Percentiles rank a stretch among this genome's conserved stretches.
Evolutionary conservation across 2,329 filamentous ascomycete genomes (phyloP).

Genomic region (Apiospora rasikravindrae): DNA sequence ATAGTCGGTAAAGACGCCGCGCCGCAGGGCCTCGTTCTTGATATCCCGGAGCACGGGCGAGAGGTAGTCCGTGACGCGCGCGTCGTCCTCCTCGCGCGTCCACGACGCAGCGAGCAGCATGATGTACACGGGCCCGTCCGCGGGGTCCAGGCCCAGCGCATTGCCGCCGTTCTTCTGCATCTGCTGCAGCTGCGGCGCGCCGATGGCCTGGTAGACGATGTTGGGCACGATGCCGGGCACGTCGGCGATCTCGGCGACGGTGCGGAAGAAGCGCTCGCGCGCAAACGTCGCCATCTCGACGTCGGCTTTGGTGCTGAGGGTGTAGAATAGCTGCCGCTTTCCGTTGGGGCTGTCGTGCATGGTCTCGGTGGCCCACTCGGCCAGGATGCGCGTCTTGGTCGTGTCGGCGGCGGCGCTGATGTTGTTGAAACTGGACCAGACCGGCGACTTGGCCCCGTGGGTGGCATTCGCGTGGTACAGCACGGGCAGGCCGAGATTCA

Average conservation of each 20-base stretch:
- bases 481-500: neutral
- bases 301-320: neutral
- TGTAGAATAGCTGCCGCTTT: constrained; percentile 27
- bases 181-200: constrained; percentile 40
- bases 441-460: neutral
- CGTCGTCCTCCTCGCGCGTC: constrained; percentile 28
- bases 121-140: constrained; percentile 34
- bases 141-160: constrained; percentile 37
- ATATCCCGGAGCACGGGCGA: constrained; percentile 28
- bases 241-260: neutral
- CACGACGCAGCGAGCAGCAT: constrained; percentile 32
- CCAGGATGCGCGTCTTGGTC: constrained; percentile 31
- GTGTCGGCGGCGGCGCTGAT: neutral
- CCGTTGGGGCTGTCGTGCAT: constrained; percentile 50
- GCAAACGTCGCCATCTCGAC: constrained; percentile 31
- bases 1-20: constrained; percentile 28
- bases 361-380: constrained; percentile 47
- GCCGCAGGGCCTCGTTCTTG: constrained; percentile 24
- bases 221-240: neutral
- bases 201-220: constrained; percentile 44
- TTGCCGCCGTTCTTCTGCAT: constrained; percentile 46
- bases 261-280: constrained; percentile 37
- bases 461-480: neutral
- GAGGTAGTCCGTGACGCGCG: neutral
- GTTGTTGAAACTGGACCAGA: neutral